Percentiles rank a stretch among this genome's conserved stretches.
phyloP scores from a whole-genome alignment of 2,329 filamentous ascomycete species.

The Neurospora sp. region DNA sequence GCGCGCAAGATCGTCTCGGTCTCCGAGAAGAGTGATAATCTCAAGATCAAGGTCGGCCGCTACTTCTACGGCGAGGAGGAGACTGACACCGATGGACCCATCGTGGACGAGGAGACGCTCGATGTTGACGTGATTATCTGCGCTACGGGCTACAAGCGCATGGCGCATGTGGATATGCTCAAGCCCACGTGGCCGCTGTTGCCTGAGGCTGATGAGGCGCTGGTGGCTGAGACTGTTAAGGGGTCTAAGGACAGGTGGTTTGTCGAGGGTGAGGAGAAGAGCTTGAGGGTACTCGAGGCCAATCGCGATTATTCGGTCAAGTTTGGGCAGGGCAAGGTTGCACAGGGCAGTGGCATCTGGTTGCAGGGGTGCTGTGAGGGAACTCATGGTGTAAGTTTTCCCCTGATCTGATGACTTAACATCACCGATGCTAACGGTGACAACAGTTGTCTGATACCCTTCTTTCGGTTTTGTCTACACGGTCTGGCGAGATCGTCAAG shows the following conservation, averaged over 20 bases:
- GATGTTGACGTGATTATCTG: constrained; percentile 76
- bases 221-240: background rate
- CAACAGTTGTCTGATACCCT: constrained; percentile 69
- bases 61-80: constrained; percentile 23
- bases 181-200: constrained; percentile 55
- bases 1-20: constrained; percentile 56
- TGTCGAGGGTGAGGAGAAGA: constrained; percentile 7
- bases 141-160: constrained; percentile 76
- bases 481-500: constrained; percentile 68
- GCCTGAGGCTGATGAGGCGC: constrained; percentile 30
- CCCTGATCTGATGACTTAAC: background rate
- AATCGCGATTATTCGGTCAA: constrained; percentile 69
- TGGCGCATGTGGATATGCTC: constrained; percentile 70
- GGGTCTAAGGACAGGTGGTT: constrained; percentile 14
- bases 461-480: constrained; percentile 64
- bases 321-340: constrained; percentile 58
- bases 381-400: constrained; percentile 71
- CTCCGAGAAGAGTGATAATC: constrained; percentile 36
- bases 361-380: constrained; percentile 89
- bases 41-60: constrained; percentile 52
- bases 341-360: constrained; percentile 71
- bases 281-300: constrained; percentile 49
- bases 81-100: constrained; percentile 13
- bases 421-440: constrained; percentile 8
- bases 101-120: constrained; percentile 45